Conservation (phyloP, 2,329 filamentous ascomycete species). For the Pseudogymnoascus sp. region DNA sequence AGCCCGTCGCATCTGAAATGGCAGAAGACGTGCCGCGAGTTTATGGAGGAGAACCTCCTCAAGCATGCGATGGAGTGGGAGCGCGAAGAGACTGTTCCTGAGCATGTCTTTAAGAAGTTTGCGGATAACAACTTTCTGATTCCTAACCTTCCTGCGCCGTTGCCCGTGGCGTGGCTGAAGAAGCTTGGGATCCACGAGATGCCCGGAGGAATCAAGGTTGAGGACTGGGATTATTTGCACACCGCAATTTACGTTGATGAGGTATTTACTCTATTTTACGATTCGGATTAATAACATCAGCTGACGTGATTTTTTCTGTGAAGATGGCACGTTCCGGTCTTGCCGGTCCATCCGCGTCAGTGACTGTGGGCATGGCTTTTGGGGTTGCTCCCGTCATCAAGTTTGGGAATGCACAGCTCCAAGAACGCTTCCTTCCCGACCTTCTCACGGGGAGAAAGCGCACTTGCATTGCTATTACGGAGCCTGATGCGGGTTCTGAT, state of each 20-base stretch:
- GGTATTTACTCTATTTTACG: not conserved
- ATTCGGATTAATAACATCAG: not conserved
- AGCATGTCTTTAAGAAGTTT: conserved; percentile 57
- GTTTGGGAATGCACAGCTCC: not conserved
- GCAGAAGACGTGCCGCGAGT: conserved; percentile 60
- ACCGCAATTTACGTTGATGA: conserved; percentile 42
- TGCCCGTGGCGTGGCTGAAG: conserved; percentile 61
- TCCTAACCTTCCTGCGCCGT: conserved; percentile 59
- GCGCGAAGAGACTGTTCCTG: conserved; percentile 47
- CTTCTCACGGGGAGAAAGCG: conserved; percentile 59
- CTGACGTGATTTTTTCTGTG: conserved; percentile 45
- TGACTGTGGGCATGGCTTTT: conserved; percentile 66
- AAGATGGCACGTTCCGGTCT: conserved; percentile 56
- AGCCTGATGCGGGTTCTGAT: conserved; percentile 66
- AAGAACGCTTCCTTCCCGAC: conserved; percentile 55
- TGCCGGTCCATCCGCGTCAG: conserved; percentile 52
- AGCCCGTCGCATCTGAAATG: conserved; percentile 55
- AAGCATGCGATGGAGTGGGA: conserved; percentile 64
- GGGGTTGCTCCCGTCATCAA: conserved; percentile 45
- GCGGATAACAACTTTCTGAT: conserved; percentile 59
- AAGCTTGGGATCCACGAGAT: conserved; percentile 58
- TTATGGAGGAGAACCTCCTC: conserved; percentile 55
- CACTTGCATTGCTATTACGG: conserved; percentile 70
- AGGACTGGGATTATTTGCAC: conserved; percentile 68
- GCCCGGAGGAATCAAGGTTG: conserved; percentile 56